A percentile compares a stretch with the other conserved stretches of the same genome.
Evolutionary conservation across 1,139 yeast genomes (phyloP).

Genomic region (Saccharomyces pastorianus): DNA sequence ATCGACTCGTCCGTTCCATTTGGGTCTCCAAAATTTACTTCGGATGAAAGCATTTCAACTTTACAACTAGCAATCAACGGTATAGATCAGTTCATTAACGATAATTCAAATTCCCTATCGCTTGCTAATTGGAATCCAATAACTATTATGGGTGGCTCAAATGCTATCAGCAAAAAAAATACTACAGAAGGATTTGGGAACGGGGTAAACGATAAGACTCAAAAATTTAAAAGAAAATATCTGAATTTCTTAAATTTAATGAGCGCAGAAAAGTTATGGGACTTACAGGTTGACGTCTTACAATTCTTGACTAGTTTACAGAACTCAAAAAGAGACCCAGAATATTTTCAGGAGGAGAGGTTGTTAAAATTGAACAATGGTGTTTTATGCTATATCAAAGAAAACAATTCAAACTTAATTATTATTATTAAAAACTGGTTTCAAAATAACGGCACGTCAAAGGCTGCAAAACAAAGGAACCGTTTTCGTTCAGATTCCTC

Average conservation of each 20-base stretch:
- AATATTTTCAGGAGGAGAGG: conserved; percentile 20
- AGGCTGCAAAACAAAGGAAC: background rate
- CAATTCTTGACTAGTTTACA: conserved; percentile 12
- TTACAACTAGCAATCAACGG: conserved; percentile 24
- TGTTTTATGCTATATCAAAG: conserved; percentile 23
- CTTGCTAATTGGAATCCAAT: background rate
- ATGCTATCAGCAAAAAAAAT: background rate
- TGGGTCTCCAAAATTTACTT: background rate
- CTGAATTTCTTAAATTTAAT: conserved; percentile 20
- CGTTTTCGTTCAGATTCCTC: conserved; percentile 1
- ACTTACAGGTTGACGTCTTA: conserved; percentile 20
- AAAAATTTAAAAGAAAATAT: conserved; percentile 1
- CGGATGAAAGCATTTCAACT: conserved; percentile 10
- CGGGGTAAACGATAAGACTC: background rate
- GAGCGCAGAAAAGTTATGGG: conserved; percentile 20
- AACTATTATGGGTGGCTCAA: conserved; percentile 1
- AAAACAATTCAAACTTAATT: conserved; percentile 13
- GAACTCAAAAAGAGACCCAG: conserved; percentile 11
- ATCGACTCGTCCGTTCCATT: conserved; percentile 22
- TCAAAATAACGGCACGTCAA: conserved; percentile 10
- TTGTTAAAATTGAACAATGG: conserved; percentile 28
- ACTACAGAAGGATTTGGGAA: background rate
- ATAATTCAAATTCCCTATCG: conserved; percentile 5
- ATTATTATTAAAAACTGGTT: conserved; percentile 29
- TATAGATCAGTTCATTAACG: conserved; percentile 18